Evolutionary conservation across 2,329 filamentous ascomycete species (phyloP).

Genomic region (Pseudocercospora cruenta): DNA sequence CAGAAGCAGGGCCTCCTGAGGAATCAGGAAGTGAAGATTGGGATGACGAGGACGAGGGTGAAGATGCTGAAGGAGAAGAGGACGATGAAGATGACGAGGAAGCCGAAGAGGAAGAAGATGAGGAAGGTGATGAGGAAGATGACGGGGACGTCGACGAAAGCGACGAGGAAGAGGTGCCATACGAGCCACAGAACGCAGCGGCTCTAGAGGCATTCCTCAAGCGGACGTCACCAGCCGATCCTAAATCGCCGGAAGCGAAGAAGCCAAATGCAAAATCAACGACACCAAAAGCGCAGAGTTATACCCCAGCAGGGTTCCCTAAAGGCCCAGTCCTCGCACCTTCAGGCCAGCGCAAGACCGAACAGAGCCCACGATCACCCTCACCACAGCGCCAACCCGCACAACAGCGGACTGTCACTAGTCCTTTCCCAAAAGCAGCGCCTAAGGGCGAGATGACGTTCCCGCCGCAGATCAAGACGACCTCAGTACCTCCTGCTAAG

Average conservation of each 20-base stretch:
- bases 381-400: conserved; percentile 56
- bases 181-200: conserved; percentile 22
- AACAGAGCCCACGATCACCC: conserved; percentile 67
- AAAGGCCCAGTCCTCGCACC: conserved; percentile 59
- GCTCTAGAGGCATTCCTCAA: conserved; percentile 31
- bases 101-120: conserved; percentile 41
- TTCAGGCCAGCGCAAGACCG: conserved; percentile 38
- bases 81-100: conserved; percentile 33
- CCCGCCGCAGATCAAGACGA: conserved; percentile 36
- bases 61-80: conserved; percentile 35
- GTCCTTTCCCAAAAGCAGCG: conserved; percentile 41
- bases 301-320: conserved; percentile 44
- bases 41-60: conserved; percentile 37
- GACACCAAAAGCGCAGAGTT: conserved; percentile 31
- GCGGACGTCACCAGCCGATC: conserved; percentile 23
- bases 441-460: conserved; percentile 18
- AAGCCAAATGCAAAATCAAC: conserved; percentile 33
- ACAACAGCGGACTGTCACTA: conserved; percentile 57
- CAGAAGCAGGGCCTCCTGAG: conserved; percentile 30
- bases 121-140: conserved; percentile 38
- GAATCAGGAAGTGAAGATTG: conserved; percentile 32
- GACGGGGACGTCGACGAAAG: conserved; percentile 46
- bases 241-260: conserved; percentile 18
- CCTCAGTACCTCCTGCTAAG: conserved; percentile 38
- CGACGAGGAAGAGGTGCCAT: conserved; percentile 51